Base-by-base conservation (phyloP, 352 stramenopile genomes). In the Phytophthora pini region DNA sequence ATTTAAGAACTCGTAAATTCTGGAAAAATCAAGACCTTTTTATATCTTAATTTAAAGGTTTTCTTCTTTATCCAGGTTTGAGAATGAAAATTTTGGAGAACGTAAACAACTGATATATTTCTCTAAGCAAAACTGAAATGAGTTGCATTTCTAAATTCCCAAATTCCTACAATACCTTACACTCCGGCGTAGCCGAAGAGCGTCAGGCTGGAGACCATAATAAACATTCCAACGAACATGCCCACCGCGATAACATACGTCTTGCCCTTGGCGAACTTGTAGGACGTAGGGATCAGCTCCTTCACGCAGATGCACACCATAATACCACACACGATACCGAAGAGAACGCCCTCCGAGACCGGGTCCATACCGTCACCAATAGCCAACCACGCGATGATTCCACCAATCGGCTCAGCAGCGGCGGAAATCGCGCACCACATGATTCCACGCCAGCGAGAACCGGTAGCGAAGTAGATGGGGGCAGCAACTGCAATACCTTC, bases 381-480 rank as follows among this genome's bases (percentile, higher is more conserved):
- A 24, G 96, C 61, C 2, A 87, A 43, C 80, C 84, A 98, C 36
- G 91, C 95, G 10, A 98, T 56, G 8, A 93, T 11, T 6, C 90
- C 94, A 3, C 88, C 95, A 27, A 98, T 36, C 0, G 87, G 84
- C 75, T 98, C 94, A 29, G 90, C 90, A 12, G 92, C 17, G 11
- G 93, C 94, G 3, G 86, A 95, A 29, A 98, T 68, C 5, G 86
- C 68, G 20, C 89, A 95, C 89, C 91, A 98, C 48, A 92, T 74
- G 68, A 99, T 98, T 3, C 91, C 96, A 31, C 95, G 95, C 67
- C 82, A 90, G 6, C 92, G 82, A 49, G 88, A 96, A 7, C 93
- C 93, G 7, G 96, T 98, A 6, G 94, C 92, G 62, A 98, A 98
- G 76, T 98, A 99, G 31, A 99, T 96, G 3, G 96, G 94, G 12